Evolutionary conservation across 371 early-diverging fungal genomes (phyloP), one percentile per base, ranked within the genome.

Genomic region (Cokeromyces recurvatus): DNA sequence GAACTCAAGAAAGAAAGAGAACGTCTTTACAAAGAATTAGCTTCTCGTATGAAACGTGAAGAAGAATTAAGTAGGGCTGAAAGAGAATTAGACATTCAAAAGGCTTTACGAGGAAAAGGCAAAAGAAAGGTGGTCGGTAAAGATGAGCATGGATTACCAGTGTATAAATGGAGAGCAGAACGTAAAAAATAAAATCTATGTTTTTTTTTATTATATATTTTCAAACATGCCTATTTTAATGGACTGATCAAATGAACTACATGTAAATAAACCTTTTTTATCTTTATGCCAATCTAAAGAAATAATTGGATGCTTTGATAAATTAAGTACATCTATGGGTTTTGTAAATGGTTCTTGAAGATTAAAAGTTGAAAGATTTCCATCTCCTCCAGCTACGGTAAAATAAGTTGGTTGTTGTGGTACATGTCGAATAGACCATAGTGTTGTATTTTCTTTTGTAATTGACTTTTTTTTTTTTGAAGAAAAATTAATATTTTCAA

Each of bases 131-230:
- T 90, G 69, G 78, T 92, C 23, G 98, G 95, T 32, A 80, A 61
- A 11, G 95, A 95, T 59, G 63, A 66, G 43, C 58, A 81, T 51
- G 96, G 96, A 3, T 63, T 92, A 19, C 66, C 91, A 15, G 71
- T 87, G 17, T 95, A 92, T 79, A 96, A 94, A 67, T 97, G 95
- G 95, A 84, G 79, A 52, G 78, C 85, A 3, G 86, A 88, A 27
- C 80, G 97, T 45, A 92, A 87, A 62, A 86, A 86, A 65, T 91
- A 80, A 62, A 55, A 14, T 19, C 14, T 1, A 24, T n/a, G 4
- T 21, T 12, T 6, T 4, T 11, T 15, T 23, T 41, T 45, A 29
- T 45, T 45, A 32, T 2, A 40, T 4, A 21, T 34, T 49, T 37
- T 40, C 36, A 35, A 68, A 53, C 39, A 73, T 51, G n/a, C 78